Base-by-base conservation (phyloP, 2,329 filamentous ascomycete species). In the Nothophaeocryptopus gaeumannii region DNA sequence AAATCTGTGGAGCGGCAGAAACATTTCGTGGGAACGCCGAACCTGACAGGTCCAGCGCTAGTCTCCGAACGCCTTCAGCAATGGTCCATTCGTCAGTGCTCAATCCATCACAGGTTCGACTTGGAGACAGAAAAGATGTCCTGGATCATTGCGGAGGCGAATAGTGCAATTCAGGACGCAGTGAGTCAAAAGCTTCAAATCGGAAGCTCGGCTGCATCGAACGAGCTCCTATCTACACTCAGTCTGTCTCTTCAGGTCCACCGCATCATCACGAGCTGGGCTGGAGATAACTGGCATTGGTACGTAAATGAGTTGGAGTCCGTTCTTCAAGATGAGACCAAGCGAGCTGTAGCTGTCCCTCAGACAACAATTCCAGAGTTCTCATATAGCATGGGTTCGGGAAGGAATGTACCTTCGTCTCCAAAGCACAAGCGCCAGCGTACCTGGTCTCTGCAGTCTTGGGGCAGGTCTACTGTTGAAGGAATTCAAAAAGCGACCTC, bases 201-300 rank as follows among this genome's bases (percentile, higher is more conserved):
- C n/a, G n/a, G n/a, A n/a, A n/a, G n/a, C n/a, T n/a, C n/a, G n/a
- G n/a, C n/a, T n/a, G n/a, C n/a, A n/a, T n/a, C n/a, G n/a, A n/a
- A n/a, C n/a, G n/a, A n/a, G n/a, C n/a, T n/a, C n/a, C n/a, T n/a
- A n/a, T n/a, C n/a, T n/a, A n/a, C n/a, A n/a, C n/a, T 26, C 20
- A 26, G 20, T 7, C 20, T 26, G 20, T 3, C 11, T 13, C 36
- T 55, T 4, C 42, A 36, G 1, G 63, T 58, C 1, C 72, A 74
- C 52, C 48, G 70, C 2, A 39, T 72, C 1, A 36, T 70, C 5
- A 65, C 61, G 30, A 53, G 63, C 2, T 74, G 71, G 71, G 63
- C 69, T 2, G 59, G 54, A 3, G 71, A 74, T 45, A 64, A 72
- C 14, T 75, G 72, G 72, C 64, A 70, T 2, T 71, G 69, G 67